Base-by-base conservation (phyloP, 106 monocot species). In the Dioscorea zingiberensis region DNA sequence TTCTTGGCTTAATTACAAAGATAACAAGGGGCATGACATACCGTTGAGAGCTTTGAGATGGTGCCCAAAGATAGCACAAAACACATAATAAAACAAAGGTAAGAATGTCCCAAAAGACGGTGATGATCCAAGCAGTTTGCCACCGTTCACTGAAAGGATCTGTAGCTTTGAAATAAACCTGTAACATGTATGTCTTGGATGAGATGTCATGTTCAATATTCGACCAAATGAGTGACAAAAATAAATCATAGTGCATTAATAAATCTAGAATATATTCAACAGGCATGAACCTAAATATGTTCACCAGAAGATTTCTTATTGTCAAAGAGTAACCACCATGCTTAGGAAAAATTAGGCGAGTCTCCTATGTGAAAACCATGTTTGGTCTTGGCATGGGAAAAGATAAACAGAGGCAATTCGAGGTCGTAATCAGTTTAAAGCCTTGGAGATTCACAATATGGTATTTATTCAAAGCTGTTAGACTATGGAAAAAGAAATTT, bases 41-140 rank as follows among this genome's bases (percentile, higher is more conserved):
- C 95, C 95, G 73, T 74, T 85, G 95, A 12, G 95, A 91, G 58
- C 85, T 91, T 71, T 95, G 95, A 62, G 95, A 95, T 51, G 95
- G 95, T 27, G 81, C 77, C 95, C 95, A 95, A 12, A 95, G 81
- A 55, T 81, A 95, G 69, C 87, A 88, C 47, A 95, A 78, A 3
- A 95, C 91, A 69, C 80, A 78, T 9, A 91, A 83, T 56, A 95
- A 71, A 5, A 70, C 68, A 55, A 88, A 85, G 55, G 91, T 74
- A 27, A 91, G 76, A 64, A 88, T 72, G 63, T 95, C 80, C 95
- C 95, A 95, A 54, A 95, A 95, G 38, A 88, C 95, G 46, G 88
- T 91, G 69, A 95, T 88, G 54, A 95, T 86, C 95, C 95, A 95
- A 44, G 95, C 91, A 58, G 81, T 97, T 77, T 91, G 91, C 95